These are phyloP conservation scores for Cunninghamia lanceolata DNA, from an alignment of 75 land plant species.

Conservation along the genomic window DNA sequence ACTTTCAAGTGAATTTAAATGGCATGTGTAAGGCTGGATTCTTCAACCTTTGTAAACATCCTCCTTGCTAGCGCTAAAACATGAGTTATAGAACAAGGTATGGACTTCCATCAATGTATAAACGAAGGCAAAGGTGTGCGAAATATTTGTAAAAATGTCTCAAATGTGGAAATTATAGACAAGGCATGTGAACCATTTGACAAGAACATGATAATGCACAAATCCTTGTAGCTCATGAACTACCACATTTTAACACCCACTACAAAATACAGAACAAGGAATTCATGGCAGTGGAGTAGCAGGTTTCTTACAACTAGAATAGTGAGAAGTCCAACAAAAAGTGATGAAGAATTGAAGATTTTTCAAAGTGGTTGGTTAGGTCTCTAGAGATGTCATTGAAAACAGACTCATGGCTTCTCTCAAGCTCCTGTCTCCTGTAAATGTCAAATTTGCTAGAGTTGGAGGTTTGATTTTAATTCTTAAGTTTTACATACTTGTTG, in stretches of 20 bases:
- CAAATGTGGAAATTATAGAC: no score
- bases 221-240: neutral
- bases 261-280: neutral
- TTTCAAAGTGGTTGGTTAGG: slow-evolving; percentile 88
- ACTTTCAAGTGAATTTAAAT: no score
- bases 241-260: neutral
- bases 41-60: no score
- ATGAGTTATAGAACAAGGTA: no score
- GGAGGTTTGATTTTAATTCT: no score
- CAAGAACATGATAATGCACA: neutral
- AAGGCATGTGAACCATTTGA: no score
- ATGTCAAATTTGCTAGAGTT: slow-evolving; percentile 72
- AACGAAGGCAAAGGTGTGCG: no score
- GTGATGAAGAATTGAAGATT: slow-evolving; percentile 73
- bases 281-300: neutral
- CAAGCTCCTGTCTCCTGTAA: slow-evolving; percentile 57
- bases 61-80: no score
- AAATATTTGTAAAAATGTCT: no score
- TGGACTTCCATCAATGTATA: no score
- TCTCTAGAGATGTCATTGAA: slow-evolving; percentile 83
- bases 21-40: no score
- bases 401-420: slow-evolving; percentile 81
- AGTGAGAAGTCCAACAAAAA: slow-evolving; percentile 30
- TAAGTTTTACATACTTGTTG: no score
- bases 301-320: slow-evolving; percentile 7